A percentile compares a stretch with the other conserved stretches of the same genome.
Conservation (phyloP, 2,329 filamentous ascomycete species). For the Aspergillus niger region DNA sequence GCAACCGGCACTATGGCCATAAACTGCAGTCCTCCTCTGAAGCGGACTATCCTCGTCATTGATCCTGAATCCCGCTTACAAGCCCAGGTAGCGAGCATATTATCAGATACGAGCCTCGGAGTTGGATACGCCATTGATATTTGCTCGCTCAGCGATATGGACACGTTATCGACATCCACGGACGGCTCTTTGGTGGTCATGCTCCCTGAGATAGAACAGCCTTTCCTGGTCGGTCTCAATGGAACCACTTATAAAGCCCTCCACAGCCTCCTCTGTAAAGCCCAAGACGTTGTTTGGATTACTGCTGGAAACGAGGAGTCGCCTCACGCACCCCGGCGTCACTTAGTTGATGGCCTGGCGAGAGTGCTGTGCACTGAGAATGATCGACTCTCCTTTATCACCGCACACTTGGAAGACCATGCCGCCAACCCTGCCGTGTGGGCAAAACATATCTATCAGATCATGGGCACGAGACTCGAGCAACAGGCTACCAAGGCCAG, state of each 20-base stretch:
- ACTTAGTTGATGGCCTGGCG: background rate
- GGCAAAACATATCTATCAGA: background rate
- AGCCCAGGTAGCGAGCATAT: background rate
- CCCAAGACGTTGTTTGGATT: background rate
- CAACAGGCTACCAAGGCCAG: background rate
- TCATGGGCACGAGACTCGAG: background rate
- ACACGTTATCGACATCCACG: background rate
- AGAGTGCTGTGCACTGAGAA: background rate
- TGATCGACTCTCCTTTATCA: background rate
- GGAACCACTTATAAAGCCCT: background rate
- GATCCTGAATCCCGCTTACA: background rate
- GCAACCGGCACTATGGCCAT: too few relatives aligned
- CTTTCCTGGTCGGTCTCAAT: background rate
- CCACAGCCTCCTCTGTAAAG: background rate
- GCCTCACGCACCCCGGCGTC: background rate
- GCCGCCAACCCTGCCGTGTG: background rate
- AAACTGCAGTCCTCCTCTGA: too few relatives aligned
- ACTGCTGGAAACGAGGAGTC: background rate
- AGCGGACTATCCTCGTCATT: too few relatives aligned
- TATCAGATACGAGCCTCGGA: background rate
- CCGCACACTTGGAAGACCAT: background rate
- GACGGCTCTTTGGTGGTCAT: background rate
- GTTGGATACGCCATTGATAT: background rate
- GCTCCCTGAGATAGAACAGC: background rate
- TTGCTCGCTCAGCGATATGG: background rate